Evolutionary conservation across 2,329 filamentous ascomycete genomes (phyloP), one percentile per base, ranked within the genome.

Genomic region (Aspergillus floridensis): DNA sequence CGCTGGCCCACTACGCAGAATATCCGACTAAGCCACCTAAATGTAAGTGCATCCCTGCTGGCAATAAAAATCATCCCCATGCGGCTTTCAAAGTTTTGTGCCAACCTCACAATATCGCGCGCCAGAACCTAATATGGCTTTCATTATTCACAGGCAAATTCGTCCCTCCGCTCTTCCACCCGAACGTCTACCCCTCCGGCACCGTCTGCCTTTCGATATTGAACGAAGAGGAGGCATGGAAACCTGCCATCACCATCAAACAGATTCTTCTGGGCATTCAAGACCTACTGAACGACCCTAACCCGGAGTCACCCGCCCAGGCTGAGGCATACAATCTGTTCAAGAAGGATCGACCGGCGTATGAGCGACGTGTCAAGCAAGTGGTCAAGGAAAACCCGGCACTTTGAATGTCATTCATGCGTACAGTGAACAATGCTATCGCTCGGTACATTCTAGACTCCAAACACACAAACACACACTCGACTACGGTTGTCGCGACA

Each of bases 1-100:
- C 48, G 58, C 58, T 60, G 19, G 12, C 26, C 44, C 29, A 11
- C 44, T 32, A 57, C 38, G 65, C 70, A 96, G 95, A 99, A 72
- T 99, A 99, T 76, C 95, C 95, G 16, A 99, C 96, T 54, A 99
- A 99, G 78, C 95, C 95, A 32, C 95, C 95, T 1, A 99, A 99
- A 80, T 99, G 95, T 96, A 86, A 77, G 89, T 80, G 31, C 47
- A 26, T 1, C 11, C 35, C 26, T 19, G n/a, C 10, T 57, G 49
- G 7, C n/a, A 8, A 29, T 5, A n/a, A 29, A 10, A 29, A 2
- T 29, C 24, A 11, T 3, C n/a, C 21, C 21, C 19, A 48, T n/a
- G 19, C 19, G 38, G 21, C 5, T 46, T 24, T 22, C 11, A 14
- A 26, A 26, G 7, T 12, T 24, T 8, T 51, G 32, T 31, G 21